Base-by-base conservation (phyloP, 352 stramenopile species). In the Globisporangium splendens region DNA sequence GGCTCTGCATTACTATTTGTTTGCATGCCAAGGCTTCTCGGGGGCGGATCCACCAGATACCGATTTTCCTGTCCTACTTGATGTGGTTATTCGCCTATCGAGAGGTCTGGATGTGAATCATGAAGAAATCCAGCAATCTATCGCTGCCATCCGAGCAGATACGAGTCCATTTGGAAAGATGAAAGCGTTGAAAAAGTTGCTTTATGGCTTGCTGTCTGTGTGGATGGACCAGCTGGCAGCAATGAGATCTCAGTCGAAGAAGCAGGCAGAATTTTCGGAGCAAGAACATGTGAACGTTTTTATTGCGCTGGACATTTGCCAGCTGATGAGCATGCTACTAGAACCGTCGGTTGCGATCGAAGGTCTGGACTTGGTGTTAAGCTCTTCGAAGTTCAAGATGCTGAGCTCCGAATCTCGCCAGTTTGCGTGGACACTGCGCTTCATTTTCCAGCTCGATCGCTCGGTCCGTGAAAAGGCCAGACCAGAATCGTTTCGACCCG, bases 371-470 rank as follows among this genome's bases (percentile, higher is more conserved):
- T 56, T 65, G 11, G 42, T 82, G 33, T 52, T 86, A 21, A 60
- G 53, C 18, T 74, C 69, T 18, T 70, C 65, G 21, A 76, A 61
- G 38, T 68, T 86, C 43, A 43, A 21, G 46, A 7, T 18, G 43
- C 49, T 86, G 42, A 54, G 56, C 6, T 46, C 68, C 13, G 69
- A 79, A 47, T 57, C 66, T 48, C 66, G 69, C 1, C 71, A 86
- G 21, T 56, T 82, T 22, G 62, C 53, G 10, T 86, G 76, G 76
- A 65, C 69, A 35, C 59, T 79, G 38, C 73, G 73, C 11, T 83
- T 86, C 53, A 28, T 76, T 21, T 66, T 83, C 50, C 56, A 82
- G 50, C 21, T 78, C n/a, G 60, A 82, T 56, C 38, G 55, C 8
- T 24, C 70, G 8, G 64, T 66, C 18, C 50, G 51, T 10, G 52